Base-by-base conservation (phyloP, 768 basidiomycete genomes). In the Lactifluus hygrophoroides region DNA sequence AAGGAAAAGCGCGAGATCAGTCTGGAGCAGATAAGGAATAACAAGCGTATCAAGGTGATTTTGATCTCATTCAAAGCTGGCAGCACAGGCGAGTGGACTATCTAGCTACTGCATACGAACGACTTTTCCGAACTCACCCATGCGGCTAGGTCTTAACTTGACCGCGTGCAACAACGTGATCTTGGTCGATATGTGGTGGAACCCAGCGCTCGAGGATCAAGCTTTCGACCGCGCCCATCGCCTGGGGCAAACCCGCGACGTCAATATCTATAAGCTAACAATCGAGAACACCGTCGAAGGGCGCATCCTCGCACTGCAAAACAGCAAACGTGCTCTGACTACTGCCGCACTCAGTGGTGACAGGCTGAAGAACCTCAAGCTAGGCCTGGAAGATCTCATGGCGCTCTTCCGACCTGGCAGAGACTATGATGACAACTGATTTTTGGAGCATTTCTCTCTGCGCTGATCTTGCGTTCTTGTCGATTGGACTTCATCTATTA, bases 51-150 rank as follows among this genome's bases (percentile, higher is more conserved):
- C 11, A 80, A 79, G 32, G 84, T 95, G 43, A 96, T 98, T 60
- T 73, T 99, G 62, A 94, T 98, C 62, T 96, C 93, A 0, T 94
- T 97, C 81, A 96, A 94, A 70, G 93, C 94, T 28, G 94, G 94
- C 4, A 89, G 89, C 66, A 92, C 88, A n/a, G 91, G 91, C 89
- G 35, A 49, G 48, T 38, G 37, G 56, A 35, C 25, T 34, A n/a
- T 50, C 11, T 49, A 0, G 2, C 40, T 14, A 4, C 17, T 32
- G 5, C 11, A 0, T 19, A 30, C 9, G 13, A 7, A 5, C 43
- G 54, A 17, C n/a, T 8, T 4, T 42, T 16, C 9, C 34, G 21
- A 8, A 25, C 16, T 44, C 27, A 42, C 51, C 45, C 57, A 30
- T 35, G 47, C 65, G 42, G 57, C 21, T 63, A 84, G 92, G 93